Evolutionary conservation across 2,329 filamentous ascomycete species (phyloP).

Genomic region (Diaporthe velutina): DNA sequence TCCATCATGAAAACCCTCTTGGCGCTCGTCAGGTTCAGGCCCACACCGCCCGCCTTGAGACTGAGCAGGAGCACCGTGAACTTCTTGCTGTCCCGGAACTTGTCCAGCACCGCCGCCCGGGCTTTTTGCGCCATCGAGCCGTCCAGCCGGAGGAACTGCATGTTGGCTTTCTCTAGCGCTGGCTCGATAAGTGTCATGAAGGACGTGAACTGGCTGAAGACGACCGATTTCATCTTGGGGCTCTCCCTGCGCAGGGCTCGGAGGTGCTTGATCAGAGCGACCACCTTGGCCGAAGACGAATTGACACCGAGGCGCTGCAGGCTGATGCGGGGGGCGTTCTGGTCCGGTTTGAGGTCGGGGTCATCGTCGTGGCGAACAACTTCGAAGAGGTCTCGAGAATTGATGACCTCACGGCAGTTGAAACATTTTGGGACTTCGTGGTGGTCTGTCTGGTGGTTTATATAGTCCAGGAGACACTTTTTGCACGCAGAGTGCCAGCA

Average conservation of each 20-base stretch:
- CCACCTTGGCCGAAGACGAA: conserved; percentile 89
- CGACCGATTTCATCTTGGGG: conserved; percentile 84
- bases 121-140: conserved; percentile 90
- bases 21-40: conserved; percentile 90
- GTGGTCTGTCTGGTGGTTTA: conserved; percentile 86
- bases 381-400: conserved; percentile 88
- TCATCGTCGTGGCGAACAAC: conserved; percentile 84
- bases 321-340: conserved; percentile 64
- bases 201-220: conserved; percentile 98
- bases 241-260: conserved; percentile 75
- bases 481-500: conserved; percentile 99
- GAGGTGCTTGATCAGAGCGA: conserved; percentile 81
- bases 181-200: conserved; percentile 93
- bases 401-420: conserved; percentile 88
- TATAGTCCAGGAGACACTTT: conserved; percentile 89
- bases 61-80: conserved; percentile 86
- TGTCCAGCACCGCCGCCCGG: conserved; percentile 80
- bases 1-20: conserved; percentile 99
- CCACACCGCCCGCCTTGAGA: conserved; percentile 91
- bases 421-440: conserved; percentile 86
- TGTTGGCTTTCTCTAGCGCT: conserved; percentile 77
- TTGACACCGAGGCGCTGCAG: conserved; percentile 71
- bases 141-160: conserved; percentile 89
- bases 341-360: conserved; percentile 54
- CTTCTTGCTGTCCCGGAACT: conserved; percentile 74